Base-by-base conservation (phyloP, 2,329 filamentous ascomycete genomes). In the Verticillium dahliae region DNA sequence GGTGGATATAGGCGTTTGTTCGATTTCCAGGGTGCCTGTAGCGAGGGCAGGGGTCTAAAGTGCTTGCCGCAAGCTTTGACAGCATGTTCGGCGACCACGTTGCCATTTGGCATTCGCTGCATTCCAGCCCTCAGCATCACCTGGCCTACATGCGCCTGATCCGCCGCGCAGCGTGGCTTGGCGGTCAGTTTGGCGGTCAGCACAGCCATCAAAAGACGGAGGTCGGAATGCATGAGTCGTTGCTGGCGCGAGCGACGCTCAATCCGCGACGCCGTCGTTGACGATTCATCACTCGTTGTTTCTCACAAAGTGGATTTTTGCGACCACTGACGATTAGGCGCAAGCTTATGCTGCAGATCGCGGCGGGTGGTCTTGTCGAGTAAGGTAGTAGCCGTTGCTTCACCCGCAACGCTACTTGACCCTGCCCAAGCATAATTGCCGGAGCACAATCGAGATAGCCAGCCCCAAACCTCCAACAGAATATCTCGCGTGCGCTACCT, bases 21-120 rank as follows among this genome's bases (percentile, higher is more conserved):
- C 11, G 45, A n/a, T 18, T 13, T 22, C 18, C 18, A 10, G 39
- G 39, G 39, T 18, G 6, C 18, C 45, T 1, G 2, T 10, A 7
- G 10, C 15, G n/a, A 22, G 18, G 4, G 13, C 57, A 58, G 38
- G 57, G 57, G 33, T 58, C 39, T 58, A 34, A 50, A 58, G 57
- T 58, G 57, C 57, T 58, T 34, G 57, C 57, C 55, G 55, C 33
- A 35, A 57, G 55, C 15, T 37, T 35, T 35, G 55, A 57, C 55
- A 38, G 14, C 33, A 22, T 22, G 34, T 38, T 57, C 14, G 55
- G 4, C 33, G 55, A 35, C 55, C 55, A 57, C 55, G 45, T 52
- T 52, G 45, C 45, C 18, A 52, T 10, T 22, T 52, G 10, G 45
- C 45, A 52, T 52, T 52, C 45, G 45, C 45, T 52, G 18, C 45